A percentile compares a stretch with the other conserved stretches of the same genome.
Conservation (phyloP, 2,329 filamentous ascomycete species). For the Hymenoscyphus albidus region DNA sequence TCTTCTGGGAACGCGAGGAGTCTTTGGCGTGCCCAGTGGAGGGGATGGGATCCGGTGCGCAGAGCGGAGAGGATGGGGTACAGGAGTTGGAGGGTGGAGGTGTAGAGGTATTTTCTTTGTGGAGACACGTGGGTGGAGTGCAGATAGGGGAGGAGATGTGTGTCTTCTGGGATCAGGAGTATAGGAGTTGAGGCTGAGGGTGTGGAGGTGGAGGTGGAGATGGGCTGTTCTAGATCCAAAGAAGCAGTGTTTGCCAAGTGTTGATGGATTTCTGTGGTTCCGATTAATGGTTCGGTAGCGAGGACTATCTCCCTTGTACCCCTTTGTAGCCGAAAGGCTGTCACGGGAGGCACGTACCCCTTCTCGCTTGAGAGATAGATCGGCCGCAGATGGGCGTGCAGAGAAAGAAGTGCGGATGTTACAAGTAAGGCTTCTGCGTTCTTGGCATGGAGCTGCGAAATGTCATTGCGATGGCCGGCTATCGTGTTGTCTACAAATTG, state of each 20-base stretch:
- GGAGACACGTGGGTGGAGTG: background rate
- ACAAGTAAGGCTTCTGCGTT: constrained; percentile 8
- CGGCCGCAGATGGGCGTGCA: constrained; percentile 3
- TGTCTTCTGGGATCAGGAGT: background rate
- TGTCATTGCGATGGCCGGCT: background rate
- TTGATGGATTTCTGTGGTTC: background rate
- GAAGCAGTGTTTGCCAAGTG: background rate
- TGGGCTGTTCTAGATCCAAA: background rate
- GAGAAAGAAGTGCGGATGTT: constrained; percentile 1
- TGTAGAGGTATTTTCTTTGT: background rate
- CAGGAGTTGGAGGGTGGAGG: background rate
- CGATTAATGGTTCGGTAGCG: background rate
- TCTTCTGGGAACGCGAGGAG: background rate
- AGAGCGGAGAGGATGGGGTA: background rate
- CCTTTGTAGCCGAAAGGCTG: background rate
- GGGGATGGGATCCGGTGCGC: background rate
- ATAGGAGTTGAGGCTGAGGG: background rate
- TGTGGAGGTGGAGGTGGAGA: background rate
- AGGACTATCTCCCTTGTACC: constrained; percentile 2
- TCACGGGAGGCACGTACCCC: background rate
- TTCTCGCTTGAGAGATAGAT: background rate
- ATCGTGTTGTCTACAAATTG: constrained; percentile 13
- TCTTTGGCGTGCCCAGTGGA: background rate
- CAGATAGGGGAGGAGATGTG: background rate
- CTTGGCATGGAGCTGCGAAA: background rate